Percentiles rank a stretch among this genome's conserved stretches.
phyloP scores from a whole-genome alignment of 345 rosid genomes.

The Kandelia obovata region DNA sequence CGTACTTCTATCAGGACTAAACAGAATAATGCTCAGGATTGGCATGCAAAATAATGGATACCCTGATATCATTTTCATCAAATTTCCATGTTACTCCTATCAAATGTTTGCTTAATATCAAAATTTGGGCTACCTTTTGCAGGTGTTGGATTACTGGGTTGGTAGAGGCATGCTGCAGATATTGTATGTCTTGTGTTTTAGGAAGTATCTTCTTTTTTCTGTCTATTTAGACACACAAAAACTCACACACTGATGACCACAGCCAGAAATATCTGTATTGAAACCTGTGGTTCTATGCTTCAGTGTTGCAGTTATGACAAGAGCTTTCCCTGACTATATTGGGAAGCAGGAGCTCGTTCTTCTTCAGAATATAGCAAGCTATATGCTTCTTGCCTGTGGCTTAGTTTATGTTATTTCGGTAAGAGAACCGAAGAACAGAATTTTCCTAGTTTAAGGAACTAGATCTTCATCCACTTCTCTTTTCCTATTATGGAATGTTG shows the following conservation, averaged over 20 bases:
- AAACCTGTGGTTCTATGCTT: background rate
- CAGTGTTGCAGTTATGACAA: conserved; percentile 97
- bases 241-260: background rate
- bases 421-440: conserved; percentile 25
- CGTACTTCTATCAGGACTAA: no score
- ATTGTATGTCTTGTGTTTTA: conserved; percentile 57
- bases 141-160: conserved; percentile 90
- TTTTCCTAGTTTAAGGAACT: background rate
- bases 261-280: no score
- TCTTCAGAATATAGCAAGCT: conserved; percentile 77
- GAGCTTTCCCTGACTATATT: conserved; percentile 77
- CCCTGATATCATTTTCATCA: no score
- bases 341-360: conserved; percentile 49
- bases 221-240: background rate
- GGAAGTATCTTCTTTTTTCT: conserved; percentile 9
- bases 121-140: conserved; percentile 15
- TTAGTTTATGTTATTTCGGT: conserved; percentile 66
- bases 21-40: no score
- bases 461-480: background rate
- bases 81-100: no score
- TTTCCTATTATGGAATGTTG: no score
- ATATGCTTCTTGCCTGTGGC: conserved; percentile 88
- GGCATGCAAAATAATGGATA: no score
- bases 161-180: conserved; percentile 99
- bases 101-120: background rate